Conservation (phyloP, 148 eudicot genomes). For the Polygonum aviculare region DNA sequence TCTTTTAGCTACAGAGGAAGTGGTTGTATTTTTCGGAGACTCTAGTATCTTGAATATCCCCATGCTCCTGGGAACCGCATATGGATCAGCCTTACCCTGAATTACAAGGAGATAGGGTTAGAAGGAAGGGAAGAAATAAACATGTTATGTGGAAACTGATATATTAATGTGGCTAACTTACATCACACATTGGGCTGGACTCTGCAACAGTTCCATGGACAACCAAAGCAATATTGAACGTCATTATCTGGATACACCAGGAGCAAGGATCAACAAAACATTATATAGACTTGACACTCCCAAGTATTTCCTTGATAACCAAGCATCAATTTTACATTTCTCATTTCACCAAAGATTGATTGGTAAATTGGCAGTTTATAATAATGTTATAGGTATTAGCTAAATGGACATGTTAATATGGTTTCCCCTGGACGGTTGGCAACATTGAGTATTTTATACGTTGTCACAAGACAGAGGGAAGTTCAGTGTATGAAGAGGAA, state of each 20-base stretch:
- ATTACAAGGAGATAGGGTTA: conserved; percentile 13
- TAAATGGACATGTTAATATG: not conserved
- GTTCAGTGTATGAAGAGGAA: not conserved
- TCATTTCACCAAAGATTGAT: not conserved
- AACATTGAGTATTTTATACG: not conserved
- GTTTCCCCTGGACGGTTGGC: not conserved
- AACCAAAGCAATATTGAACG: conserved; percentile 83
- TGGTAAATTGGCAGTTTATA: not conserved
- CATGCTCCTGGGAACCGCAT: conserved; percentile 70
- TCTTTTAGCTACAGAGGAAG: conserved; percentile 73
- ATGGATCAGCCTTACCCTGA: conserved; percentile 68
- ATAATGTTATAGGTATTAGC: not conserved
- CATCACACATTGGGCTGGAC: conserved; percentile 43
- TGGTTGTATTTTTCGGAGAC: conserved; percentile 69
- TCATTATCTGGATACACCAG: conserved; percentile 32
- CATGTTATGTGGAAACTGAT: not conserved
- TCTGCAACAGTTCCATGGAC: conserved; percentile 86
- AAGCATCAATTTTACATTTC: not conserved
- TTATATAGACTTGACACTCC: not conserved
- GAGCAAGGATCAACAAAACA: not conserved
- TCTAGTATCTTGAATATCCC: conserved; percentile 65
- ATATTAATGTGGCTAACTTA: conserved; percentile 29
- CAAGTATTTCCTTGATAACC: not conserved
- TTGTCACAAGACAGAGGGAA: not conserved
- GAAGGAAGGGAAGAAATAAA: not conserved